phyloP scores from a whole-genome alignment of 768 basidiomycete genomes.

The Lactarius pseudohatsudake region DNA sequence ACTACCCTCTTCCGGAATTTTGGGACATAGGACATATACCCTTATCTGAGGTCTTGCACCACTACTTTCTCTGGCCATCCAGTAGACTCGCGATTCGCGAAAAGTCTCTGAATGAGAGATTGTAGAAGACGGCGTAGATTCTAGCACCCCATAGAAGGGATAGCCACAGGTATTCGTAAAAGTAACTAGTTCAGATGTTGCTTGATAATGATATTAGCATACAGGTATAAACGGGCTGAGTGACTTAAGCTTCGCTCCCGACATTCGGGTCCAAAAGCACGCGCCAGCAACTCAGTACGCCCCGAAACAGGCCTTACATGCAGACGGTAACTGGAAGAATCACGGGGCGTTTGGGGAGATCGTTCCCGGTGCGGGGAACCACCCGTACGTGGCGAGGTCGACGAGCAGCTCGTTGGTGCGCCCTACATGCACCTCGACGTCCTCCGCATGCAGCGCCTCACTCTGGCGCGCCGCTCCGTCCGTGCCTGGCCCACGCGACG shows the following conservation, averaged over 20 bases:
- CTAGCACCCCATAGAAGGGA: neutral
- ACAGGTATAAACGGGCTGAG: neutral
- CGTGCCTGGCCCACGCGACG: constrained; percentile 83
- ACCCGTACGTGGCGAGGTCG: constrained; percentile 57
- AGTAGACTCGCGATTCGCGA: too few species aligned
- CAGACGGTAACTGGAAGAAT: neutral
- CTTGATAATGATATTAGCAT: neutral
- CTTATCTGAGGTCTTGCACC: too few species aligned
- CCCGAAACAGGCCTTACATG: neutral
- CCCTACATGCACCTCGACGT: constrained; percentile 67
- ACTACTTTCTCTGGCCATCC: too few species aligned
- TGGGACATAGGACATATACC: too few species aligned
- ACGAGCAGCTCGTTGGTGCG: constrained; percentile 59
- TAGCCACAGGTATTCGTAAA: neutral
- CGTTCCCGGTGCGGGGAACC: constrained; percentile 52
- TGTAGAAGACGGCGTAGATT: neutral
- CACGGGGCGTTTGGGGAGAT: neutral
- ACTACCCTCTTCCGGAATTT: too few species aligned
- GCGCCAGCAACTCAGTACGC: neutral
- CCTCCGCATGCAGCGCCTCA: constrained; percentile 76
- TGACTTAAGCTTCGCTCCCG: neutral
- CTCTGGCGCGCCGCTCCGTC: constrained; percentile 73
- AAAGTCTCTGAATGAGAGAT: neutral
- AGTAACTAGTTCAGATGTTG: neutral
- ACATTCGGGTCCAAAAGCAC: neutral